These are phyloP conservation scores for Yarrowia galli DNA, from an alignment of 1,139 yeast genomes.

Conservation along the genomic window DNA sequence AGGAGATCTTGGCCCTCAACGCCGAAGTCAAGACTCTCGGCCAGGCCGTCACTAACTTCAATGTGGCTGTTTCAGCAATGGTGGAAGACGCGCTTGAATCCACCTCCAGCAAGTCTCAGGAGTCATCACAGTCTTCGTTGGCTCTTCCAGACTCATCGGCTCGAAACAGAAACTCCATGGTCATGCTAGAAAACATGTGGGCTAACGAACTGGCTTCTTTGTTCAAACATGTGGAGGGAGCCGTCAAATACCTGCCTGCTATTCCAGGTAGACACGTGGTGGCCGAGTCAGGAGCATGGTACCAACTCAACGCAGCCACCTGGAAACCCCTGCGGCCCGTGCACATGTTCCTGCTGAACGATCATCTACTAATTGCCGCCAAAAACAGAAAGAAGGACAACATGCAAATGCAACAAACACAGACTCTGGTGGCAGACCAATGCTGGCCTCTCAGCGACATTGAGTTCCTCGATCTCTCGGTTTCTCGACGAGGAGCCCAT, in stretches of 20 bases:
- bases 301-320: slow-evolving; percentile 84
- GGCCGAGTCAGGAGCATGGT: slow-evolving; percentile 85
- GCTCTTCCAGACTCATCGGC: slow-evolving; percentile 31
- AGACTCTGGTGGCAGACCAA: slow-evolving; percentile 70
- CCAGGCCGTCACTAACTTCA: slow-evolving; percentile 64
- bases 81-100: slow-evolving; percentile 63
- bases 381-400: slow-evolving; percentile 56
- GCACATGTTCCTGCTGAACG: slow-evolving; percentile 79
- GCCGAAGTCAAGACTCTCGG: slow-evolving; percentile 70
- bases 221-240: slow-evolving; percentile 88
- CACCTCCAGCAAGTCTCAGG: slow-evolving; percentile 1
- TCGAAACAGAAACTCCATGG: slow-evolving; percentile 69
- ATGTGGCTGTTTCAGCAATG: slow-evolving; percentile 70
- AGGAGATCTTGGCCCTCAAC: slow-evolving; percentile 68
- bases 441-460: slow-evolving; percentile 80
- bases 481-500: slow-evolving; percentile 37
- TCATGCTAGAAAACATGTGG: slow-evolving; percentile 83
- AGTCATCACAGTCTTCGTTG: slow-evolving; percentile 18
- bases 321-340: slow-evolving; percentile 82
- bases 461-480: slow-evolving; percentile 55
- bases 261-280: slow-evolving; percentile 83
- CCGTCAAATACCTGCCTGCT: slow-evolving; percentile 79
- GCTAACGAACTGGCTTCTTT: slow-evolving; percentile 72
- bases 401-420: slow-evolving; percentile 44
- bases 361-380: slow-evolving; percentile 76